phyloP scores from a whole-genome alignment of 2,329 filamentous ascomycete genomes.

The Mollisiaceae sp. region DNA sequence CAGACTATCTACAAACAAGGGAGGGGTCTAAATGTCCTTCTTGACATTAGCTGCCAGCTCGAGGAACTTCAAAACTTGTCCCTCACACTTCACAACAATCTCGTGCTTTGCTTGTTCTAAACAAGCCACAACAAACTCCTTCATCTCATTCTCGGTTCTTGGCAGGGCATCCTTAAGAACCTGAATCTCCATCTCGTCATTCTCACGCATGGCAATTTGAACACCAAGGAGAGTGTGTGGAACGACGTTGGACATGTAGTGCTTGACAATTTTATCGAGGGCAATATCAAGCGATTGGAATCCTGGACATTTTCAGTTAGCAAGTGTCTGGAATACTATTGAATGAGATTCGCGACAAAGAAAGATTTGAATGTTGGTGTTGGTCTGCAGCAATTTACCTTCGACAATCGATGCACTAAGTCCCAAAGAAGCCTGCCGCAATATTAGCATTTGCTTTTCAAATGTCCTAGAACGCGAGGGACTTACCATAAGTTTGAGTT shows the following conservation, averaged over 20 bases:
- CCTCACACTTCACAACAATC: neutral
- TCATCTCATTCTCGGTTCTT: slow-evolving; percentile 1
- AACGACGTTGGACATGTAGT: neutral
- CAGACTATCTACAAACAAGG: neutral
- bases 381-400: neutral
- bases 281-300: neutral
- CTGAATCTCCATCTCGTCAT: neutral
- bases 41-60: neutral
- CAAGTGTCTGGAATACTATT: neutral
- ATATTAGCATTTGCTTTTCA: neutral
- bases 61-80: neutral
- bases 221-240: neutral
- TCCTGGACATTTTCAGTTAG: neutral
- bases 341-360: too few species aligned
- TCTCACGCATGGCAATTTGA: neutral
- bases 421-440: neutral
- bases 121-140: neutral
- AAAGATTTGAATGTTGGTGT: neutral
- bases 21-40: neutral
- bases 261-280: neutral
- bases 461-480: neutral
- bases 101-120: neutral
- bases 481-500: neutral
- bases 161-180: neutral
- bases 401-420: neutral